phyloP scores from a whole-genome alignment of 306 rosid species.

The Castanea mollissima region DNA sequence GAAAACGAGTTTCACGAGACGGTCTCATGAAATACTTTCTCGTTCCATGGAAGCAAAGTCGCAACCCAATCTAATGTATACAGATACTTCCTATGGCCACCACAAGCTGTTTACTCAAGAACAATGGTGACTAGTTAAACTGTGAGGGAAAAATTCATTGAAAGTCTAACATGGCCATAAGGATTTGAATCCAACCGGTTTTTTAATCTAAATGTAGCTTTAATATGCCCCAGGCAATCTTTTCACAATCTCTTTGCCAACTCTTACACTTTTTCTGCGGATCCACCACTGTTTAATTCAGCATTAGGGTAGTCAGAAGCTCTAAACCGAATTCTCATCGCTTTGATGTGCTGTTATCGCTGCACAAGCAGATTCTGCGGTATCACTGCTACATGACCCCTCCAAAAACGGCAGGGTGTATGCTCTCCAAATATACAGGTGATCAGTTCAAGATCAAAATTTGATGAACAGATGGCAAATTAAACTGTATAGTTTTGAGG shows the following conservation, averaged over 20 bases:
- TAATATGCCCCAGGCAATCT: background rate
- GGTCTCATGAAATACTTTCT: too few relatives aligned
- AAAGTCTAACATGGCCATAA: background rate
- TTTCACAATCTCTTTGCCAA: background rate
- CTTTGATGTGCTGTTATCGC: slow-evolving; percentile 1
- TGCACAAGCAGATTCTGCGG: background rate
- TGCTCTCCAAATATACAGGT: background rate
- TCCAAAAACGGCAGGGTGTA: background rate
- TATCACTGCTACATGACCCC: background rate
- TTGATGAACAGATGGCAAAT: background rate
- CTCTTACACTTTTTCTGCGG: background rate
- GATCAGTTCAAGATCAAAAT: background rate
- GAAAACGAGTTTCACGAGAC: too few relatives aligned
- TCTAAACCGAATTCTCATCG: background rate
- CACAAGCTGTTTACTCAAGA: background rate
- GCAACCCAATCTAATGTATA: background rate
- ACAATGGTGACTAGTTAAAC: background rate
- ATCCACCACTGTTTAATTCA: background rate
- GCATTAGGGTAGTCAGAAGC: background rate
- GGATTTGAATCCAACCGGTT: background rate
- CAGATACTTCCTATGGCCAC: background rate
- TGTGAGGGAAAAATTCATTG: background rate
- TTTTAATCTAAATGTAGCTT: background rate
- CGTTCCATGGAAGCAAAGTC: background rate
- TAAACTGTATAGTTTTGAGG: slow-evolving; percentile 5